Base-by-base conservation (phyloP, 768 basidiomycete species). In the Pisolithus microcarpus region DNA sequence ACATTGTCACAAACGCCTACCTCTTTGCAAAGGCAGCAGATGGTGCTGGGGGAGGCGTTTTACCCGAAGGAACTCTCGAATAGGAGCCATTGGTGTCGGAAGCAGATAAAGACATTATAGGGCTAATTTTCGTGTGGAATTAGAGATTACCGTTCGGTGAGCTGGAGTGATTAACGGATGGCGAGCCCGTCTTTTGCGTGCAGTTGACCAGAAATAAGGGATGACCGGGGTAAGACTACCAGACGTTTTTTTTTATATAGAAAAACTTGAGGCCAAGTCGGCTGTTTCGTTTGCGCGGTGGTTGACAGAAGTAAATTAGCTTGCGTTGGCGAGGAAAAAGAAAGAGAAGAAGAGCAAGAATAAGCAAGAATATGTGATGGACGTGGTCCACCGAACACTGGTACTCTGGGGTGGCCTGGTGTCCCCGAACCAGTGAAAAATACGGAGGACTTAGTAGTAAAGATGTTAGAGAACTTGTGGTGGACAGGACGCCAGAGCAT, bases 31-130 rank as follows among this genome's bases (percentile, higher is more conserved):
- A 91, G 21, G 88, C 90, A 56, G 90, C 89, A 51, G 90, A 92
- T 50, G 90, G 90, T 15, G 89, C 90, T 49, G 90, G 89, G 53
- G 89, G 89, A 54, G 90, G 89, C 2, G 89, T 92, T 72, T 91
- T 92, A 55, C 90, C 90, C 64, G 87, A 85, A 57, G 86, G 76
- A 66, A 79, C 81, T 76, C 87, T 84, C 61, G 84, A 78, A 80
- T 85, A 89, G 73, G 86, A 78, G 75, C 76, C 76, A 74, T 78
- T 81, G 77, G 79, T 85, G 81, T 89, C 86, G 67, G 79, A 76
- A 69, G 87, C 80, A 68, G 88, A 88, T 79, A 91, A 82, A 76
- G 89, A 90, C 89, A 91, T 91, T 87, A 85, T 85, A 86, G 72
- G 70, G 65, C 68, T 74, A 61, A 58, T 64, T 69, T 65, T 69